Percentiles rank a stretch among this genome's conserved stretches.
These are phyloP conservation scores for Zygosaccharomyces sapae DNA, from an alignment of 1,139 yeast species.

Conservation along the genomic window DNA sequence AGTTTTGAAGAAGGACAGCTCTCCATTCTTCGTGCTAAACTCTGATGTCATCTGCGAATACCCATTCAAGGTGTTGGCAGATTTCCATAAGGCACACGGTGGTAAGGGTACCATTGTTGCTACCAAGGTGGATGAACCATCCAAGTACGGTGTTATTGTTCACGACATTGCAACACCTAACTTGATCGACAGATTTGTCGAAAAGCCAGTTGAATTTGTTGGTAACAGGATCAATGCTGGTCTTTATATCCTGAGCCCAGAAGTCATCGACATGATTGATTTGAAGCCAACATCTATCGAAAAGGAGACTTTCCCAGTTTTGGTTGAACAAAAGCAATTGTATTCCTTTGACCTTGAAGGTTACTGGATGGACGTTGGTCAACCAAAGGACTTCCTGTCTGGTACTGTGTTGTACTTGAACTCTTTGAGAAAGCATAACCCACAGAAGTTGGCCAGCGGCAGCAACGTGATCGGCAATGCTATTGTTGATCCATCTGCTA, in stretches of 20 bases:
- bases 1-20: constrained; percentile 85
- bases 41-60: constrained; percentile 98
- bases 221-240: constrained; percentile 98
- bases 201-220: constrained; percentile 98
- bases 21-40: constrained; percentile 96
- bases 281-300: constrained; percentile 98
- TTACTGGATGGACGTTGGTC: constrained; percentile 99
- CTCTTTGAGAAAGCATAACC: constrained; percentile 75
- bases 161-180: constrained; percentile 91
- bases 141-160: constrained; percentile 98
- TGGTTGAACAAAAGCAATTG: constrained; percentile 82
- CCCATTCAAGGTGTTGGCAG: constrained; percentile 89
- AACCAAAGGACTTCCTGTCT: constrained; percentile 98
- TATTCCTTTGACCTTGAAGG: constrained; percentile 98
- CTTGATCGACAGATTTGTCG: constrained; percentile 96
- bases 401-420: constrained; percentile 93
- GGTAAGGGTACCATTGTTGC: constrained; percentile 98
- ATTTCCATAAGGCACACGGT: constrained; percentile 92
- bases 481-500: constrained; percentile 91
- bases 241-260: constrained; percentile 92
- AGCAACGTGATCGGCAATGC: constrained; percentile 89
- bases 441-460: constrained; percentile 61
- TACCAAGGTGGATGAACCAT: constrained; percentile 98
- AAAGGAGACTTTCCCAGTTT: constrained; percentile 98
- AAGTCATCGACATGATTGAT: constrained; percentile 92